A percentile compares a stretch with the other conserved stretches of the same genome.
Conservation (phyloP, 768 basidiomycete genomes). For the Amanita phalloides region DNA sequence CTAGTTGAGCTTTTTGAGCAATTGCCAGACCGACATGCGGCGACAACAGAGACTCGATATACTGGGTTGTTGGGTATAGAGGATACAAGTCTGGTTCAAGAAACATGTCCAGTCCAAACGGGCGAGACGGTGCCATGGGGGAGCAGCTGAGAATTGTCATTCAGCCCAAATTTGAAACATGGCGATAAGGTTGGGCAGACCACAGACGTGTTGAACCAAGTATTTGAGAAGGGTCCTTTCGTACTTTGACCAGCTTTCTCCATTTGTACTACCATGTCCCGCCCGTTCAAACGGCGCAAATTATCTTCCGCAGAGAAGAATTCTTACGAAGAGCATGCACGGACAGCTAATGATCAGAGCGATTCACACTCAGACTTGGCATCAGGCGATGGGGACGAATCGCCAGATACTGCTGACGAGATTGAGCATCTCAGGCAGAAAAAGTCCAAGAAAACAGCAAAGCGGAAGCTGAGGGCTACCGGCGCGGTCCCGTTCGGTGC, state of each 20-base stretch:
- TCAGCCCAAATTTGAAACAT: slow-evolving; percentile 1
- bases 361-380: slow-evolving; percentile 14
- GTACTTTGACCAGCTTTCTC: slow-evolving; percentile 3
- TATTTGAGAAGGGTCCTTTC: slow-evolving; percentile 1
- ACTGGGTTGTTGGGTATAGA: slow-evolving; percentile 55
- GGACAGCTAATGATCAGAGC: slow-evolving; percentile 9
- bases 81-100: slow-evolving; percentile 78
- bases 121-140: slow-evolving; percentile 6
- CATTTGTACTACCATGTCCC: slow-evolving; percentile 24
- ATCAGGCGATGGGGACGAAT: slow-evolving; percentile 15
- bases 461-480: slow-evolving; percentile 77
- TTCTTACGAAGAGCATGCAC: slow-evolving; percentile 15
- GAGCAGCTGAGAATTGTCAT: slow-evolving; percentile 1
- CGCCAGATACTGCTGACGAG: slow-evolving; percentile 52
- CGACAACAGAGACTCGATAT: slow-evolving; percentile 54
- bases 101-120: slow-evolving; percentile 35
- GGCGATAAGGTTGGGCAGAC: slow-evolving; percentile 4
- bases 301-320: slow-evolving; percentile 11
- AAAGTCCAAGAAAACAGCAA: slow-evolving; percentile 74
- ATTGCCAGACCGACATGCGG: slow-evolving; percentile 58
- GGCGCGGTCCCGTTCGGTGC: slow-evolving; percentile 64
- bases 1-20: slow-evolving; percentile 56
- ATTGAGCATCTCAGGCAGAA: slow-evolving; percentile 38
- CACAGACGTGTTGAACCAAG: neutral
- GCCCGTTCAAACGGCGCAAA: slow-evolving; percentile 44